Base-by-base conservation (phyloP, 352 stramenopile species). In the Globisporangium paroecandrum region DNA sequence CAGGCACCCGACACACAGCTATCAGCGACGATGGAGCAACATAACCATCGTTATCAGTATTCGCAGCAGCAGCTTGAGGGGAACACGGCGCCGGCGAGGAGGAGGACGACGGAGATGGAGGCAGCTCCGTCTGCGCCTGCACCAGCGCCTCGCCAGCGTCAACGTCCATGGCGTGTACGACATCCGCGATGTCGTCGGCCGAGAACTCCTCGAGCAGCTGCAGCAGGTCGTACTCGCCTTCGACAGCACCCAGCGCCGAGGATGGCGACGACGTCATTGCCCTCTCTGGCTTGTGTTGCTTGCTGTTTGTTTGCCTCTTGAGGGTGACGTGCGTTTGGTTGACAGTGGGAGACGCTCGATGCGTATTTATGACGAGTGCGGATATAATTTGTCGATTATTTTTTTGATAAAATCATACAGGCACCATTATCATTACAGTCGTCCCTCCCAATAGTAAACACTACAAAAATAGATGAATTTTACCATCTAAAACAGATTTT, bases 121-220 rank as follows among this genome's bases (percentile, higher is more conserved):
- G 49, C n/a, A 56, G 49, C 22, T 62, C 36, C 0, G 12, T 6
- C 25, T 32, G n/a, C n/a, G n/a, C 15, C 49, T 38, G 32, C 32
- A 9, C 32, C 4, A 7, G 34, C 34, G 34, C 34, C 36, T 43
- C 36, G 36, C 10, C 36, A 12, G 9, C 36, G 36, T 43, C 36
- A 2, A n/a, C 24, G 51, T 57, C 51, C 22, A 57, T 57, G 24
- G 51, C 24, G 51, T 10, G 24, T 10, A 57, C 51, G 24, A 57
- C 51, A 12, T 32, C 51, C 24, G 24, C 51, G 51, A 57, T 34
- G 10, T 57, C 51, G 51, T 57, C 51, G 12, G 51, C 22, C 22
- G 51, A 57, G 61, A 66, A 59, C 34, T 36, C 51, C 7, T 66
- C 61, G 32, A 66, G 61, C 49, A 60, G 49, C 49, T 60, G 29